Conservation (phyloP, 768 basidiomycete species). For the Fomitopsis pulvina region DNA sequence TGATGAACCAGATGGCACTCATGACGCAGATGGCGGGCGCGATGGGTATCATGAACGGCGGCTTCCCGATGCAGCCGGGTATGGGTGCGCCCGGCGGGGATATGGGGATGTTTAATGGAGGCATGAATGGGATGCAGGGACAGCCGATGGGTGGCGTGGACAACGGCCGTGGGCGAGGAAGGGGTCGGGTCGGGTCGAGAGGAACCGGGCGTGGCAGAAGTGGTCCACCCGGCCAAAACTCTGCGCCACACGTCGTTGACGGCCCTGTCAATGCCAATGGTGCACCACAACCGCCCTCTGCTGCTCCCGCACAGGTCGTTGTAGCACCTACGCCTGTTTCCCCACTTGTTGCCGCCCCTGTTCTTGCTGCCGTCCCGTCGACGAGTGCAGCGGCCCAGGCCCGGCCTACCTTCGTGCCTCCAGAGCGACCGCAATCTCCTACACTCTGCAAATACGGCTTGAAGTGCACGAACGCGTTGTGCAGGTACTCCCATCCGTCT, state of each 20-base stretch:
- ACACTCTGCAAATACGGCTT: slow-evolving; percentile 90
- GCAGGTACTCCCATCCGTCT: slow-evolving; percentile 90
- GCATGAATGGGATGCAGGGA: slow-evolving; percentile 23
- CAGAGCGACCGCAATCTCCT: slow-evolving; percentile 80
- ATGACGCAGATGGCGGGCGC: slow-evolving; percentile 90
- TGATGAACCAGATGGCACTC: slow-evolving; percentile 88
- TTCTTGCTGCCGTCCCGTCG: slow-evolving; percentile 10
- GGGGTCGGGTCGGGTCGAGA: slow-evolving; percentile 22
- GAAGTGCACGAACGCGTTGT: slow-evolving; percentile 87
- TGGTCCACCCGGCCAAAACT: slow-evolving; percentile 16
- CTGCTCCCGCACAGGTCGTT: slow-evolving; percentile 13
- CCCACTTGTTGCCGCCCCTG: neutral
- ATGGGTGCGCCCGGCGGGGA: slow-evolving; percentile 29
- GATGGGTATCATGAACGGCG: slow-evolving; percentile 69
- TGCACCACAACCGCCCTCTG: slow-evolving; percentile 9
- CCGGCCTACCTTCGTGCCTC: slow-evolving; percentile 47
- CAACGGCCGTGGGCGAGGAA: slow-evolving; percentile 21
- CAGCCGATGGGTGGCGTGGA: slow-evolving; percentile 41
- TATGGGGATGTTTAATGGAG: slow-evolving; percentile 40
- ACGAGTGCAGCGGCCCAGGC: slow-evolving; percentile 21
- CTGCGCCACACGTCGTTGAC: slow-evolving; percentile 9
- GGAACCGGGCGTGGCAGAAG: slow-evolving; percentile 14
- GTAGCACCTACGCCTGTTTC: slow-evolving; percentile 17
- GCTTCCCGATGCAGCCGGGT: slow-evolving; percentile 52
- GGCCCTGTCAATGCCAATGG: slow-evolving; percentile 3